Conservation (phyloP, 148 eudicot genomes). For the Persicaria tinctoria region DNA sequence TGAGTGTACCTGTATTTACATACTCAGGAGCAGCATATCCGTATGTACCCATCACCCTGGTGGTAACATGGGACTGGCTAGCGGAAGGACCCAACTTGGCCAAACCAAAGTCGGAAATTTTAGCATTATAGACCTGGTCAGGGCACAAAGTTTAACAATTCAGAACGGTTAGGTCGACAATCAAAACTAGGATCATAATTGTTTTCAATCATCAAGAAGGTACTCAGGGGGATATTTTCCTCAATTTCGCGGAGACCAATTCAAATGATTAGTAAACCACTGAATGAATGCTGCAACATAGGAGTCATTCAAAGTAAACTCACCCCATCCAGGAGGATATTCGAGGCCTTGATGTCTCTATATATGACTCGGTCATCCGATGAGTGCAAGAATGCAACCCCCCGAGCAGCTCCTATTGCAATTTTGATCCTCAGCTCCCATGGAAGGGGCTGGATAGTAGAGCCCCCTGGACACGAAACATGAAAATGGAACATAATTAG, state of each 20-base stretch:
- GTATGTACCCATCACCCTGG: conserved; percentile 65
- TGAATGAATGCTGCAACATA: too few species aligned
- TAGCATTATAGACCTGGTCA: conserved; percentile 53
- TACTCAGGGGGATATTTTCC: too few species aligned
- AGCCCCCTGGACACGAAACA: conserved; percentile 36
- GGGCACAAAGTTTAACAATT: not conserved
- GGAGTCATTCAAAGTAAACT: conserved; percentile 15
- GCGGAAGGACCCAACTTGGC: conserved; percentile 67
- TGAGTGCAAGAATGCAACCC: conserved; percentile 54
- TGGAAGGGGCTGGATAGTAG: conserved; percentile 65
- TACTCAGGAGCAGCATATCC: conserved; percentile 91
- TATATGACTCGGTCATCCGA: conserved; percentile 52
- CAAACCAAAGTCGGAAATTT: conserved; percentile 74
- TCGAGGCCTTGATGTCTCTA: conserved; percentile 74
- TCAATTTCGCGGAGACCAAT: too few species aligned
- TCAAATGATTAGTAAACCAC: too few species aligned
- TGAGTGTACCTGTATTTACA: conserved; percentile 56
- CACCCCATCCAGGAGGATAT: conserved; percentile 77
- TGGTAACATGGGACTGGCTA: conserved; percentile 55
- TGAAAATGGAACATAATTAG: not conserved
- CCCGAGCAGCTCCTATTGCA: conserved; percentile 73
- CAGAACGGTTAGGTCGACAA: not conserved
- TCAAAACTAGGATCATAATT: not conserved
- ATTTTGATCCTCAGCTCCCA: conserved; percentile 75
- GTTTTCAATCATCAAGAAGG: not conserved